These are phyloP conservation scores for Waitea zeae DNA, from an alignment of 1,284 basidiomycete species.

Conservation along the genomic window DNA sequence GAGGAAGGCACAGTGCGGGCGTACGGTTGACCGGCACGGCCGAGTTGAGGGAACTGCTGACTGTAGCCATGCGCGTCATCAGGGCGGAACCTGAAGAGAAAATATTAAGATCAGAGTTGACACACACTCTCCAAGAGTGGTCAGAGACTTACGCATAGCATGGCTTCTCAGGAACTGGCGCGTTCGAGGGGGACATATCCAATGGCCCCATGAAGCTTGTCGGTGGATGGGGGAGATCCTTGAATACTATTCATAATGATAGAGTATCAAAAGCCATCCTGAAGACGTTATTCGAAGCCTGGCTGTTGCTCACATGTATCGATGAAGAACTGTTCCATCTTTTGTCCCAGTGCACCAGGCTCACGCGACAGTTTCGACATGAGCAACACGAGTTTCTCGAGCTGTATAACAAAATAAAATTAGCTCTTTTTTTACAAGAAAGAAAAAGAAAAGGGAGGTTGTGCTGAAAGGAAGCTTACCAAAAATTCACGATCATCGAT, in stretches of 20 bases:
- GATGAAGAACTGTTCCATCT: slow-evolving; percentile 24
- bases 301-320: slow-evolving; percentile 1
- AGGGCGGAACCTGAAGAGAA: no score
- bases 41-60: slow-evolving; percentile 46
- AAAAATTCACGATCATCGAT: slow-evolving; percentile 56
- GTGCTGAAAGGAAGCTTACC: slow-evolving; percentile 14
- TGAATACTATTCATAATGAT: slow-evolving; percentile 58
- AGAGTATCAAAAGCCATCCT: no score
- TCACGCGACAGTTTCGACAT: slow-evolving; percentile 40
- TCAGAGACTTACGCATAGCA: no score
- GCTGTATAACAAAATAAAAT: no score
- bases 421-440: no score
- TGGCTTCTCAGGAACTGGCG: neutral
- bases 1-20: slow-evolving; percentile 62
- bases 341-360: slow-evolving; percentile 17
- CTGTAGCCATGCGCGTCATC: slow-evolving; percentile 68
- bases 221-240: slow-evolving; percentile 66
- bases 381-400: slow-evolving; percentile 54
- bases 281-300: neutral
- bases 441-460: no score
- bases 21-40: slow-evolving; percentile 60
- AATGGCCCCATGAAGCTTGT: slow-evolving; percentile 44
- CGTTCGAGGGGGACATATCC: slow-evolving; percentile 18
- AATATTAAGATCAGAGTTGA: no score
- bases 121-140: no score